Percentiles rank a stretch among this genome's conserved stretches.
These are phyloP conservation scores for Gyrodon lividus DNA, from an alignment of 768 basidiomycete genomes.

Conservation along the genomic window DNA sequence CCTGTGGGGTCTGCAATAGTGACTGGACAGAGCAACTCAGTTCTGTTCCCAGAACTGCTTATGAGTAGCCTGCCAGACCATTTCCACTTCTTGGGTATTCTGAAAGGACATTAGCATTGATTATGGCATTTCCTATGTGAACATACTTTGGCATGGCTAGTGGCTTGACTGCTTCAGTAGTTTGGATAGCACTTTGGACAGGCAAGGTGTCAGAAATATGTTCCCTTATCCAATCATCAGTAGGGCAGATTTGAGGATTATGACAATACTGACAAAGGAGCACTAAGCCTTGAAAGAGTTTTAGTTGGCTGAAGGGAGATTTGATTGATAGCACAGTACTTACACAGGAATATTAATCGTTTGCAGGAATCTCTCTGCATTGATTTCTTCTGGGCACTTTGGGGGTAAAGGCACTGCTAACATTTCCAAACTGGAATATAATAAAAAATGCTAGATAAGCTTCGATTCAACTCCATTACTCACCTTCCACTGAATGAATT, in stretches of 20 bases:
- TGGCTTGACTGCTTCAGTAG: slow-evolving; percentile 14
- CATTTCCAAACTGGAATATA: slow-evolving; percentile 4
- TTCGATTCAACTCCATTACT: not conserved
- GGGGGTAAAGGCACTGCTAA: slow-evolving; percentile 8
- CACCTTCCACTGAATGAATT: slow-evolving; percentile 11
- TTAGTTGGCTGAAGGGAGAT: not conserved
- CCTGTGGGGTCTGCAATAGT: slow-evolving; percentile 46
- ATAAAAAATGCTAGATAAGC: not conserved
- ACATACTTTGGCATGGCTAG: slow-evolving; percentile 26
- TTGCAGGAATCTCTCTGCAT: slow-evolving; percentile 25
- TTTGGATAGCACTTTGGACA: slow-evolving; percentile 6
- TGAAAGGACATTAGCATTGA: slow-evolving; percentile 23
- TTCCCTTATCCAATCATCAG: slow-evolving; percentile 15
- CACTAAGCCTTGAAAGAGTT: slow-evolving; percentile 18
- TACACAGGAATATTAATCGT: slow-evolving; percentile 27
- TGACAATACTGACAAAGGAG: slow-evolving; percentile 22
- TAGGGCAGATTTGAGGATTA: not conserved
- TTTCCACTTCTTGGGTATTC: slow-evolving; percentile 60
- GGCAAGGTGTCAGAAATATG: not conserved
- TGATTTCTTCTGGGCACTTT: slow-evolving; percentile 22
- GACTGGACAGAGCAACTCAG: slow-evolving; percentile 50
- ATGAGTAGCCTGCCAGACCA: slow-evolving; percentile 61
- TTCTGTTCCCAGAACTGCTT: slow-evolving; percentile 33
- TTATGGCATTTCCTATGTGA: not conserved
- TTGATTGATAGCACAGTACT: slow-evolving; percentile 6